Evolutionary conservation across 78 protist genomes (phyloP).

Genomic region (Polysphondylium violaceum): DNA sequence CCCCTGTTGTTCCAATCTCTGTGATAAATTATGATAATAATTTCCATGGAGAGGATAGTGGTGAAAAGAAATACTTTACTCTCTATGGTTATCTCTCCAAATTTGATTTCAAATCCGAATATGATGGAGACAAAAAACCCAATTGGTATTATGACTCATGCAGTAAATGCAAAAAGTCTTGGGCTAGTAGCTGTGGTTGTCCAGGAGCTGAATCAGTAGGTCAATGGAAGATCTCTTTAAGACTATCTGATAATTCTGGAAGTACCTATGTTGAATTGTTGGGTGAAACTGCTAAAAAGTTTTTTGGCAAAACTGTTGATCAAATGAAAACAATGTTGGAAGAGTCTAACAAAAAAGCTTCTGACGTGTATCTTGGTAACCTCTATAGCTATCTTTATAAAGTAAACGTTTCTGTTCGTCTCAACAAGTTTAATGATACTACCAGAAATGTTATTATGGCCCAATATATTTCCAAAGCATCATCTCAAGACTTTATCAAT

Average conservation of each 20-base stretch:
- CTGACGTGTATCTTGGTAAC: no score
- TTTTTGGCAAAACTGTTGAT: neutral
- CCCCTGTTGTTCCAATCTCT: constrained; percentile 11
- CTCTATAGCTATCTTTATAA: no score
- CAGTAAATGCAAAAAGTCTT: neutral
- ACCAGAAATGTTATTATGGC: no score
- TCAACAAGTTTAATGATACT: no score
- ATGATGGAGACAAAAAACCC: neutral
- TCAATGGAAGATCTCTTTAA: neutral
- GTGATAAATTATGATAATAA: no score
- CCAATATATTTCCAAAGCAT: no score
- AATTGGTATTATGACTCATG: constrained; percentile 8
- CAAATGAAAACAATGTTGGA: no score
- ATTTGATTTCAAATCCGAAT: neutral
- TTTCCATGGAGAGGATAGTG: no score
- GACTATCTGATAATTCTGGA: neutral
- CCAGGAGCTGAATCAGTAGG: neutral
- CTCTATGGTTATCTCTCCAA: constrained; percentile 8
- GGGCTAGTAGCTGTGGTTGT: neutral
- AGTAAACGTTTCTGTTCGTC: no score
- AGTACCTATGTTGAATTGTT: neutral
- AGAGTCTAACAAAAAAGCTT: no score
- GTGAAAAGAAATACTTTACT: neutral
- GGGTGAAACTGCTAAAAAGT: neutral
- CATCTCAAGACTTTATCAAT: no score